Evolutionary conservation across 2,329 filamentous ascomycete genomes (phyloP), one percentile per base, ranked within the genome.

Genomic region (Alternaria sp.): DNA sequence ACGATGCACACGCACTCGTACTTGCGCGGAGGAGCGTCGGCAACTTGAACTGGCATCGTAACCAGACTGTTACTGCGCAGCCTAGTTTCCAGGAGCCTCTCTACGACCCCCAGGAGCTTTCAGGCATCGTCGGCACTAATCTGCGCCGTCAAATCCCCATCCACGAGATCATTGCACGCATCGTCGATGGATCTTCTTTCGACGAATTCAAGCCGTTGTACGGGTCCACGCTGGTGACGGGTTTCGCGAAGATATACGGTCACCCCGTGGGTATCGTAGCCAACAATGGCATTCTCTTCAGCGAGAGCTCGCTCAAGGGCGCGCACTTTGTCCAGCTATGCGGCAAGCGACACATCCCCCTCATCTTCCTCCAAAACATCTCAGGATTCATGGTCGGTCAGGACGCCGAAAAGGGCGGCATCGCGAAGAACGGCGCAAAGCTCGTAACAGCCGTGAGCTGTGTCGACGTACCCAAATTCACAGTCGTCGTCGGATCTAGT

Each of bases 301-400:
- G 92, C 59, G 89, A 93, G 55, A 93, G 92, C 10, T 90, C 93
- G 9, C 86, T 97, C 65, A 99, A 99, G 82, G 96, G 94, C 36
- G 93, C 96, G 0, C 96, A 99, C 82, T 99, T 99, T 80, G 93
- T 98, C 74, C 93, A 99, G 81, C 88, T 99, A 5, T 98, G 95
- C 83, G 87, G 91, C 28, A 93, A 97, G 81, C 91, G 96, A 60
- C 89, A 92, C 57, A 92, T 98, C 60, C 95, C 96, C 1, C 85
- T 98, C 10, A 86, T 98, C 54, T 98, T 98, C 82, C 84, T 99
- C 19, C 96, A 99, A 80, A 98, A 99, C 80, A 98, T 99, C 77
- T 91, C 90, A 6, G 96, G 96, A 46, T 99, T 99, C 87, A 99
- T 99, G 96, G 96, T 99, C 30, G 96, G 96, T 46, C 88, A 89